Conservation (phyloP, 495 filamentous ascomycete genomes). For the Immersiella caudata region DNA sequence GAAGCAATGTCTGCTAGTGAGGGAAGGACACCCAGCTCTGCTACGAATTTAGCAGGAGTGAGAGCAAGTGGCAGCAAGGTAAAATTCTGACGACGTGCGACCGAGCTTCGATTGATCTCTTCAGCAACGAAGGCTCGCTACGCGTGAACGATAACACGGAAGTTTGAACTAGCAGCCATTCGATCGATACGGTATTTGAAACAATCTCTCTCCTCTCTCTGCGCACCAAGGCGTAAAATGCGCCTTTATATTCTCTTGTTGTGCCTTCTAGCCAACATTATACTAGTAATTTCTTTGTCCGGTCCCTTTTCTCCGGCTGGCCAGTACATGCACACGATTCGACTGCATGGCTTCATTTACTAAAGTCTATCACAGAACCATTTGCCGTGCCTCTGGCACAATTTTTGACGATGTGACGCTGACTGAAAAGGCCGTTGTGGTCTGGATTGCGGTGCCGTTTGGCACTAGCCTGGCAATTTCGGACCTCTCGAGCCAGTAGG, state of each 20-base stretch:
- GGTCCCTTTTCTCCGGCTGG: neutral
- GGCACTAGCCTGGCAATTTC: too few species aligned
- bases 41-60: constrained; percentile 10
- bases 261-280: neutral
- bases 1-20: neutral
- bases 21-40: constrained; percentile 8
- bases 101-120: constrained; percentile 8
- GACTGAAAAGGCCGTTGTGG: too few species aligned
- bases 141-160: neutral
- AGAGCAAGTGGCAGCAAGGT: constrained; percentile 7
- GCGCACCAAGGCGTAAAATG: too few species aligned
- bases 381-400: constrained; percentile 8
- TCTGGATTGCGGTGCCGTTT: too few species aligned
- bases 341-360: constrained; percentile 8
- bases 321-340: constrained; percentile 6
- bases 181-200: constrained; percentile 5
- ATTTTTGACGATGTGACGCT: constrained; percentile 13
- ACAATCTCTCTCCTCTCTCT: too few species aligned
- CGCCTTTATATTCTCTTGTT: constrained; percentile 7
- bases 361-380: constrained; percentile 9
- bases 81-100: constrained; percentile 9
- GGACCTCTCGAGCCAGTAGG: too few species aligned
- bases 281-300: constrained; percentile 6
- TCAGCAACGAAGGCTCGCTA: constrained; percentile 8
- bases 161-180: neutral